These are phyloP conservation scores for Rhinocladiella mackenziei DNA, from an alignment of 2,329 filamentous ascomycete genomes.

Conservation along the genomic window DNA sequence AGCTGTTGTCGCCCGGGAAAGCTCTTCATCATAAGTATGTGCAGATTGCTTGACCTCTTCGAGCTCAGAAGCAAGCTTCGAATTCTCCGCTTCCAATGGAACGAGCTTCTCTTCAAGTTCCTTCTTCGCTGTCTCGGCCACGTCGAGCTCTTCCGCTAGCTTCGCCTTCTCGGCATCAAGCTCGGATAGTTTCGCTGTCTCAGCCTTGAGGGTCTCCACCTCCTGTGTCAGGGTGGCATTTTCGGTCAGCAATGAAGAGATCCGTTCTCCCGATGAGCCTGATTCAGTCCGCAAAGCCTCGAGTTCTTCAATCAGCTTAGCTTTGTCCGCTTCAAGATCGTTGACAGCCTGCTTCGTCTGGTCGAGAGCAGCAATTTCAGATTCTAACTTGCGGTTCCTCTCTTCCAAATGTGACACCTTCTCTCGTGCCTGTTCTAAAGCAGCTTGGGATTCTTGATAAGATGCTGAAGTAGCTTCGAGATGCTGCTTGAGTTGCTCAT, in stretches of 20 bases:
- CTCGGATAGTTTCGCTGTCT: not conserved
- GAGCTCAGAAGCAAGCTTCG: constrained; percentile 7
- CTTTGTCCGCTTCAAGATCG: constrained; percentile 7
- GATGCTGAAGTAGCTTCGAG: constrained; percentile 11
- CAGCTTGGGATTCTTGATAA: constrained; percentile 10
- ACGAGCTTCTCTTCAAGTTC: constrained; percentile 8
- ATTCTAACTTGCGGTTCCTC: constrained; percentile 4
- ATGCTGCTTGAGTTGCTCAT: constrained; percentile 14
- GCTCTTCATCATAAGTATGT: constrained; percentile 1
- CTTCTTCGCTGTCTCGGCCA: constrained; percentile 1
- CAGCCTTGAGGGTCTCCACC: constrained; percentile 6
- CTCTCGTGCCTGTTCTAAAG: constrained; percentile 11
- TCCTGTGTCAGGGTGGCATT: constrained; percentile 14
- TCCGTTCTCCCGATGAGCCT: constrained; percentile 4
- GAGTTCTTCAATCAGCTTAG: constrained; percentile 6
- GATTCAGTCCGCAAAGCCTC: not conserved
- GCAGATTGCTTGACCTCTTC: constrained; percentile 3
- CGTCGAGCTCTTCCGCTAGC: constrained; percentile 10
- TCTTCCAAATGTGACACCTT: constrained; percentile 10
- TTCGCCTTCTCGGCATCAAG: constrained; percentile 17
- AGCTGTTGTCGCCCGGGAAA: constrained; percentile 4
- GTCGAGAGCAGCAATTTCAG: constrained; percentile 33
- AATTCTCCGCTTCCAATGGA: constrained; percentile 10
- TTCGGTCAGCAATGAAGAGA: constrained; percentile 3
- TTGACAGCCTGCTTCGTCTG: not conserved